Evolutionary conservation across 805 yeast genomes (phyloP), one percentile per base, ranked within the genome.

Genomic region (Zygosaccharomyces bisporus): DNA sequence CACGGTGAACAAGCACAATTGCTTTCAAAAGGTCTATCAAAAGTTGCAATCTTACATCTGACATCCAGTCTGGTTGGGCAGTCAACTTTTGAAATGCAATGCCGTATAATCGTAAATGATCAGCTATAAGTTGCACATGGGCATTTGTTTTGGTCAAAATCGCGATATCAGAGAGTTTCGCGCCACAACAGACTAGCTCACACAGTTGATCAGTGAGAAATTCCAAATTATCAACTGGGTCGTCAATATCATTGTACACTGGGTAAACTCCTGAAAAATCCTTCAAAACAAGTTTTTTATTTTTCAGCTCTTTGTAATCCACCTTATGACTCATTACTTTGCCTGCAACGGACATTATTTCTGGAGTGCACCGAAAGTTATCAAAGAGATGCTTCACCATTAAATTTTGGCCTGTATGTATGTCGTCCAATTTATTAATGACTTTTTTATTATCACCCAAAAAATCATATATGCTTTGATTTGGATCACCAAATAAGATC

Each of bases 381-480:
- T 80, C 80, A 14, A 59, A 53, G 41, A 83, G 53, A 13, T 62
- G 53, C 1, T 73, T 52, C n/a, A 69, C 66, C 18, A 49, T 57
- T 20, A 37, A 35, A n/a, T 34, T 52, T 35, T 34, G 47, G 25
- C n/a, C 18, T 2, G 57, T 35, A 25, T 56, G 47, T 6, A 49
- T 23, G 6, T 37, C 19, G 3, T 54, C 52, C 7, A 71, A 46
- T 3, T 50, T 37, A 3, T 47, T 31, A 9, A 74, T 59, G 3
- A 68, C 63, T 3, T 57, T 41, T 1, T 69, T 68, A 34, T 69
- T 67, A 0, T 81, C 69, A 0, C 87, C 86, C 32, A 83, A 56
- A 57, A 85, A 85, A 21, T 72, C 80, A 57, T 81, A 85, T 21
- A 85, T 80, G 41, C 84, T 73, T 61, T 85, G 91, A 57, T 79